These are phyloP conservation scores for Trypanosoma boissoni DNA, from an alignment of 208 protist genomes.

Conservation along the genomic window DNA sequence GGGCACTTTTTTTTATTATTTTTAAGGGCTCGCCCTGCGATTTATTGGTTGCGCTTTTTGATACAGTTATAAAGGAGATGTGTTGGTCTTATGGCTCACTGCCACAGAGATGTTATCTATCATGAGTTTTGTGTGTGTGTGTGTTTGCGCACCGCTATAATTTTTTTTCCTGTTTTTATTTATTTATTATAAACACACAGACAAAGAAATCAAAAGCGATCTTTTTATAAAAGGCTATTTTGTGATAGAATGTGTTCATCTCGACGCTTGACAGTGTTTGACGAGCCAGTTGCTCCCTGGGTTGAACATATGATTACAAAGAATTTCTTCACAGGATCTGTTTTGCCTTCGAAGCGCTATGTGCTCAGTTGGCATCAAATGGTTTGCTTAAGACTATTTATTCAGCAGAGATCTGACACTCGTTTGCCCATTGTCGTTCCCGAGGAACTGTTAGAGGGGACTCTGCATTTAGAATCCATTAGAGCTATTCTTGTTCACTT, in stretches of 20 bases:
- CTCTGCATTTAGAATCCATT: neutral
- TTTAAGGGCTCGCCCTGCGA: no score
- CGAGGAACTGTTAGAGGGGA: constrained; percentile 4
- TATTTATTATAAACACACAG: neutral
- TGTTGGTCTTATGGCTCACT: neutral
- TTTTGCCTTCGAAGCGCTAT: neutral
- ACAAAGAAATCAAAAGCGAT: neutral
- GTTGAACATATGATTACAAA: constrained; percentile 6
- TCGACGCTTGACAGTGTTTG: constrained; percentile 7
- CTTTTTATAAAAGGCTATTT: neutral
- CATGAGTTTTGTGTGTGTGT: constrained; percentile 8
- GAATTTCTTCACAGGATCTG: neutral
- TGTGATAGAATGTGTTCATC: no score
- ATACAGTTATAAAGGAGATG: neutral
- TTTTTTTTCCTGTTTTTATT: neutral
- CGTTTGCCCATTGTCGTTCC: constrained; percentile 1
- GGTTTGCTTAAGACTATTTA: neutral
- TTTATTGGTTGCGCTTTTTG: no score
- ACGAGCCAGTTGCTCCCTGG: constrained; percentile 15
- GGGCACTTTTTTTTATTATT: neutral
- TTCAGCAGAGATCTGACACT: neutral
- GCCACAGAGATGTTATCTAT: constrained; percentile 1
- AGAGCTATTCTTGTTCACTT: constrained; percentile 9
- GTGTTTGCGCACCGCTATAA: neutral
- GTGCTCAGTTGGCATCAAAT: constrained; percentile 13